Conservation (phyloP, 345 rosid genomes). For the Schrenkiella parvula region DNA sequence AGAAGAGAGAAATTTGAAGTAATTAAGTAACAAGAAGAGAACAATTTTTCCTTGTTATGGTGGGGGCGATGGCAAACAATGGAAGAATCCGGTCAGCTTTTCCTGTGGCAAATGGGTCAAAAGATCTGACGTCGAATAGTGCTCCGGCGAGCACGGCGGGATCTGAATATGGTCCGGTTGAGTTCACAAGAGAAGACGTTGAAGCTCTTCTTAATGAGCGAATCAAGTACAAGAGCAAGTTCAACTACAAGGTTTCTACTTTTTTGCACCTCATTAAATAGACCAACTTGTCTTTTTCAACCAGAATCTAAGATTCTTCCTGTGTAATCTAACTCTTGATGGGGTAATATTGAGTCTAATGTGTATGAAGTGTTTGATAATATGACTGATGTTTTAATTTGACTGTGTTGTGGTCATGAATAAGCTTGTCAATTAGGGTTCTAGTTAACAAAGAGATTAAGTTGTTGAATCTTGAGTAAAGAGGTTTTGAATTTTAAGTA, state of each 20-base stretch:
- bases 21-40: not conserved
- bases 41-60: slow-evolving; percentile 32
- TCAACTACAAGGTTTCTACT: slow-evolving; percentile 70
- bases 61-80: slow-evolving; percentile 50
- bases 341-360: not conserved
- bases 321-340: not conserved
- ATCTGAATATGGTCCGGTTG: slow-evolving; percentile 55
- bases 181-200: slow-evolving; percentile 66
- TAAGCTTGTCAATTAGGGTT: not conserved
- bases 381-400: not conserved
- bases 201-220: slow-evolving; percentile 54
- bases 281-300: not conserved
- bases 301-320: not conserved
- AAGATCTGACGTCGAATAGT: slow-evolving; percentile 52
- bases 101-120: slow-evolving; percentile 45
- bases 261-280: slow-evolving; percentile 11
- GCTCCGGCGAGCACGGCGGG: slow-evolving; percentile 58
- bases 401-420: not conserved
- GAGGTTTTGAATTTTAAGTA: not conserved
- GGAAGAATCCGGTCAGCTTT: slow-evolving; percentile 54
- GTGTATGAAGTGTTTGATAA: not conserved
- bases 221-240: slow-evolving; percentile 63
- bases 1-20: slow-evolving; percentile 9
- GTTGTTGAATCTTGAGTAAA: slow-evolving; percentile 1
- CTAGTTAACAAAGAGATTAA: not conserved